A percentile compares a stretch with the other conserved stretches of the same genome.
Evolutionary conservation across 306 rosid genomes (phyloP).

Genomic region (Dicorynia guianensis): DNA sequence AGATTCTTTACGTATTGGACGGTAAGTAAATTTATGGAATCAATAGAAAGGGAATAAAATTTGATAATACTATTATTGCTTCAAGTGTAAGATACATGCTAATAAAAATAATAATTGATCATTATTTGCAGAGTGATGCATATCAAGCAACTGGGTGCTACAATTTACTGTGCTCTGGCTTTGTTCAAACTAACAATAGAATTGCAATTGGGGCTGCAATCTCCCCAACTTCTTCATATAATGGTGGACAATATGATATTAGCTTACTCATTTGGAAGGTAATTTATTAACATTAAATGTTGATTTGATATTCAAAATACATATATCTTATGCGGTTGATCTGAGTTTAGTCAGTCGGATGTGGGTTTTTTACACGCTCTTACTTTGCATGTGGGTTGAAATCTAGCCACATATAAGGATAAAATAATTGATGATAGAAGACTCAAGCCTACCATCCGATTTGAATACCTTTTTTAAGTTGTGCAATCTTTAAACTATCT

Average conservation of each 20-base stretch:
- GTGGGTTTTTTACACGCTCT: no score
- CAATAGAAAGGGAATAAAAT: slow-evolving; percentile 14
- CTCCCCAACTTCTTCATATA: slow-evolving; percentile 70
- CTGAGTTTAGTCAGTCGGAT: no score
- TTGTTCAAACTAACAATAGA: slow-evolving; percentile 73
- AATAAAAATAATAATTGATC: neutral
- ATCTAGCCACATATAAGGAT: no score
- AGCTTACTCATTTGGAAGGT: slow-evolving; percentile 91
- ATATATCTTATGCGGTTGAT: no score
- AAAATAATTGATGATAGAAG: slow-evolving; percentile 5
- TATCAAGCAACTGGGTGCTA: slow-evolving; percentile 87
- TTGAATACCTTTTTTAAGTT: slow-evolving; percentile 13
- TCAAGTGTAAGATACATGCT: slow-evolving; percentile 17
- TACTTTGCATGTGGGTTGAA: no score
- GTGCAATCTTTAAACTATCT: slow-evolving; percentile 14
- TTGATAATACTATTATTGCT: slow-evolving; percentile 8
- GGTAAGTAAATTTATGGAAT: slow-evolving; percentile 53
- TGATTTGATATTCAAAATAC: neutral
- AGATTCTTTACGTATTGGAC: slow-evolving; percentile 92
- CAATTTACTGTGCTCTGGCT: slow-evolving; percentile 81
- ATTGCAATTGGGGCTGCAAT: slow-evolving; percentile 85
- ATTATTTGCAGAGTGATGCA: slow-evolving; percentile 68
- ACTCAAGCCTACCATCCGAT: slow-evolving; percentile 31
- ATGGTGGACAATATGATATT: slow-evolving; percentile 77
- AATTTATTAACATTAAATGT: slow-evolving; percentile 4